These are phyloP conservation scores for Diaporthe citriasiana DNA, from an alignment of 2,329 filamentous ascomycete species.

Conservation along the genomic window DNA sequence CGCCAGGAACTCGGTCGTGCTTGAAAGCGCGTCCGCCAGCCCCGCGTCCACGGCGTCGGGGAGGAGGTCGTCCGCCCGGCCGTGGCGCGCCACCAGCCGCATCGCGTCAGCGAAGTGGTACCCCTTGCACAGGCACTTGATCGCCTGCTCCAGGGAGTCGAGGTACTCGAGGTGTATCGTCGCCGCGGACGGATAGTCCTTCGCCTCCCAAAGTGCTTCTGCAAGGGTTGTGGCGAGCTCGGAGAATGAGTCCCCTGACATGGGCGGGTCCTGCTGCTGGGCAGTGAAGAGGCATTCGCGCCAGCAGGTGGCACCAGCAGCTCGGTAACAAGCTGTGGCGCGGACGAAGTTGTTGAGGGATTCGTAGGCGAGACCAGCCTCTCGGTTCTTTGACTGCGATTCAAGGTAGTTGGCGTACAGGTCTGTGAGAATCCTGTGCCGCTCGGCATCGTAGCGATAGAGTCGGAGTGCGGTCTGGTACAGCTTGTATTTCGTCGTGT, in stretches of 20 bases:
- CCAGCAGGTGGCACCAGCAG: constrained; percentile 84
- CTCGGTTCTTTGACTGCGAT: constrained; percentile 81
- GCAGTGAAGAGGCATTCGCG: constrained; percentile 89
- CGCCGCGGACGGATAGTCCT: constrained; percentile 85
- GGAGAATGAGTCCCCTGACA: constrained; percentile 71
- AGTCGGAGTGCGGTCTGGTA: constrained; percentile 83
- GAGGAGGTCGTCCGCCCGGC: constrained; percentile 72
- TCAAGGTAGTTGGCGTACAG: constrained; percentile 86
- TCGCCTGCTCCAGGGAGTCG: constrained; percentile 76
- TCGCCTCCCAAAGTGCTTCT: constrained; percentile 84
- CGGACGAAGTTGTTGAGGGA: constrained; percentile 81
- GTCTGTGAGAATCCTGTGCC: constrained; percentile 77
- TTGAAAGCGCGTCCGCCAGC: constrained; percentile 84
- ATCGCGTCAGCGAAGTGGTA: constrained; percentile 92
- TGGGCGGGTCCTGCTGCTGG: constrained; percentile 72
- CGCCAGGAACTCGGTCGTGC: constrained; percentile 90
- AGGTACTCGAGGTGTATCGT: constrained; percentile 88
- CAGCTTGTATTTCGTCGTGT: constrained; percentile 83
- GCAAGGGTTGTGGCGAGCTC: constrained; percentile 82
- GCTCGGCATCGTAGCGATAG: constrained; percentile 84
- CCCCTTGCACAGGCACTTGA: constrained; percentile 86
- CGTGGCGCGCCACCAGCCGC: constrained; percentile 76
- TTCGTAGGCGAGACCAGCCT: constrained; percentile 93
- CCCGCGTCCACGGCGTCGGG: constrained; percentile 79
- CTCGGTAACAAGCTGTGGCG: constrained; percentile 86